Evolutionary conservation across 1,284 basidiomycete genomes (phyloP).

Genomic region (Filobasidium uniguttulatum): DNA sequence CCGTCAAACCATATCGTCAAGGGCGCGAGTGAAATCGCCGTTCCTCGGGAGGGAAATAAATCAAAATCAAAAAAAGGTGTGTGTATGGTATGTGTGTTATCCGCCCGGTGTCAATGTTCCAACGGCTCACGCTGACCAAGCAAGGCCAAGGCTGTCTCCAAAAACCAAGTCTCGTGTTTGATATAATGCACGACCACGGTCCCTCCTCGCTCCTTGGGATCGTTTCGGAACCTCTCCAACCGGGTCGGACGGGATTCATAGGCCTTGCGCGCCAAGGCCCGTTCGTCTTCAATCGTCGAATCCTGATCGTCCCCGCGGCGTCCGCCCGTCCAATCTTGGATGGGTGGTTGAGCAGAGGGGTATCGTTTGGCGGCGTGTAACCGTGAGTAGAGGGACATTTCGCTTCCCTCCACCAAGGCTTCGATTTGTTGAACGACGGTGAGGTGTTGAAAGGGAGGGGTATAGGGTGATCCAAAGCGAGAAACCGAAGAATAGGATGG

Average conservation of each 20-base stretch:
- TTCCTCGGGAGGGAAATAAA: no score
- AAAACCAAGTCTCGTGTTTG: conserved; percentile 92
- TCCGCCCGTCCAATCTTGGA: conserved; percentile 14
- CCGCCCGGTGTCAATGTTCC: no score
- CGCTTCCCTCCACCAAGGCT: conserved; percentile 80
- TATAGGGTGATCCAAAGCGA: conserved; percentile 68
- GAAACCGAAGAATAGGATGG: conserved; percentile 67
- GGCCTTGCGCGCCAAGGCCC: conserved; percentile 40
- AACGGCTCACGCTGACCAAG: no score
- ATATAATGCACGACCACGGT: conserved; percentile 93
- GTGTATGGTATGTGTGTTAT: no score
- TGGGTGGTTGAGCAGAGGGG: conserved; percentile 10
- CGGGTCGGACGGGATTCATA: conserved; percentile 28
- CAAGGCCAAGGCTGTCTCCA: conserved; percentile 79
- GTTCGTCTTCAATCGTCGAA: conserved; percentile 21
- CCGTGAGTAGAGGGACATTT: conserved; percentile 50
- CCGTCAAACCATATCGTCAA: no score
- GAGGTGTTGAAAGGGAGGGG: conserved; percentile 54
- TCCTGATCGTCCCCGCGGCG: conserved; percentile 13
- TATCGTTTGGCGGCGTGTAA: conserved; percentile 21
- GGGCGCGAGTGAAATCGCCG: no score
- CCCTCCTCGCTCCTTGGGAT: conserved; percentile 51
- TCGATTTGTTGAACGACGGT: conserved; percentile 58
- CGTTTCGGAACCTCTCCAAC: conserved; percentile 48
- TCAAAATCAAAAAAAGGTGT: no score